Evolutionary conservation across 2,329 filamentous ascomycete genomes (phyloP).

Genomic region (Fusarium udum): DNA sequence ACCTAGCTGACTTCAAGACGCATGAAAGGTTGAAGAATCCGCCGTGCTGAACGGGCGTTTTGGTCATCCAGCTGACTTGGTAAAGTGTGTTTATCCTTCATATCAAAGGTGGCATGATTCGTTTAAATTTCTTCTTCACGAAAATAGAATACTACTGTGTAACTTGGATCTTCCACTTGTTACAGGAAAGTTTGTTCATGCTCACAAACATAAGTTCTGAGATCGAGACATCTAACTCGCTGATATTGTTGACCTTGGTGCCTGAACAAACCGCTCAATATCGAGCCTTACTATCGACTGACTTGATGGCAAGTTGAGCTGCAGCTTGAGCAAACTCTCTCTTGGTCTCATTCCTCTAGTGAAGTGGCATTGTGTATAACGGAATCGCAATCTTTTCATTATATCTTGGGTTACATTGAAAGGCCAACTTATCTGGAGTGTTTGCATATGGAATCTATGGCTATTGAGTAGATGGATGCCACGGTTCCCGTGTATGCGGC

Average conservation of each 20-base stretch:
- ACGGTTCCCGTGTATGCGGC: not conserved
- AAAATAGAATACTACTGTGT: too few relatives aligned
- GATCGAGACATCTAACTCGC: not conserved
- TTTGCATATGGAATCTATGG: not conserved
- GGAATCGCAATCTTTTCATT: not conserved
- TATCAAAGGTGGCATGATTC: too few relatives aligned
- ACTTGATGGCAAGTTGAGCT: not conserved
- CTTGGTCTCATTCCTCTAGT: not conserved
- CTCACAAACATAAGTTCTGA: not conserved
- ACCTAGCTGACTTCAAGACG: not conserved
- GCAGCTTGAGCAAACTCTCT: not conserved
- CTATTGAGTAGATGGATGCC: not conserved
- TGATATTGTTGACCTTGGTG: not conserved
- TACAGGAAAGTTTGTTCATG: accelerated
- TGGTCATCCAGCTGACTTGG: not conserved
- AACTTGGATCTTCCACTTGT: not conserved
- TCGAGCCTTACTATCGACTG: not conserved
- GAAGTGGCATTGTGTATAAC: not conserved
- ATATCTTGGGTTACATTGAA: not conserved
- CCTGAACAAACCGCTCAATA: not conserved
- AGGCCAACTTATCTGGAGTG: not conserved
- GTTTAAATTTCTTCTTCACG: accelerated
- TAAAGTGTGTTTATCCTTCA: not conserved
- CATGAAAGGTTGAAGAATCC: not conserved
- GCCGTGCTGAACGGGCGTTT: not conserved